Evolutionary conservation across 2,329 filamentous ascomycete genomes (phyloP).

Genomic region (Fusarium sp.): DNA sequence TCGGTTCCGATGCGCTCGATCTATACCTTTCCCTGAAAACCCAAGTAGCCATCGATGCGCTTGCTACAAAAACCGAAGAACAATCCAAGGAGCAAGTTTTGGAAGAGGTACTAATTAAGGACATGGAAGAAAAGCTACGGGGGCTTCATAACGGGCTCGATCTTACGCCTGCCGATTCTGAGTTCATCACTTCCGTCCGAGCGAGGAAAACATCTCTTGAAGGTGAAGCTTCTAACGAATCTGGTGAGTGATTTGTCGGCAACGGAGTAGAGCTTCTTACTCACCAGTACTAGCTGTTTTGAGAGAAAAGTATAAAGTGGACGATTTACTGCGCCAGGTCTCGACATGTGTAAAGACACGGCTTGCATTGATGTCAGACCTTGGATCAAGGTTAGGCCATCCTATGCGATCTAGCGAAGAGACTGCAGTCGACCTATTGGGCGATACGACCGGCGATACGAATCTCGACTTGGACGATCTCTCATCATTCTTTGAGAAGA

Average conservation of each 20-base stretch:
- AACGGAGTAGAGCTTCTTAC: background rate
- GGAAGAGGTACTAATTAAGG: conserved; percentile 63
- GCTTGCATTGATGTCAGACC: conserved; percentile 46
- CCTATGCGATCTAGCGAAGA: conserved; percentile 45
- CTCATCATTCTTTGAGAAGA: conserved; percentile 55
- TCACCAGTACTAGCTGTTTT: conserved; percentile 40
- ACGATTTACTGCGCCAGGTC: conserved; percentile 50
- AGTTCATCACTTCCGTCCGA: conserved; percentile 47
- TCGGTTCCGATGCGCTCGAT: conserved; percentile 53
- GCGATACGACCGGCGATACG: conserved; percentile 42
- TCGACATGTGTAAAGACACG: conserved; percentile 47
- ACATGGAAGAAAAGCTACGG: conserved; percentile 61
- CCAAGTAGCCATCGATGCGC: conserved; percentile 61
- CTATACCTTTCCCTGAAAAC: conserved; percentile 59
- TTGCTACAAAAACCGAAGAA: conserved; percentile 60
- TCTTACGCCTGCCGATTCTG: conserved; percentile 48
- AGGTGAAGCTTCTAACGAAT: conserved; percentile 40
- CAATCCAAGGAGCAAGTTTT: conserved; percentile 62
- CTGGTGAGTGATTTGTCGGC: conserved; percentile 38
- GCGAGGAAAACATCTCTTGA: conserved; percentile 47
- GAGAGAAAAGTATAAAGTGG: conserved; percentile 51
- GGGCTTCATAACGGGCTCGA: conserved; percentile 45
- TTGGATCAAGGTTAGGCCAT: conserved; percentile 49
- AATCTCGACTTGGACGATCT: conserved; percentile 53
- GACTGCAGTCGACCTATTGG: conserved; percentile 39